phyloP scores from a whole-genome alignment of 345 rosid species.

The Pugionium dolabratum region DNA sequence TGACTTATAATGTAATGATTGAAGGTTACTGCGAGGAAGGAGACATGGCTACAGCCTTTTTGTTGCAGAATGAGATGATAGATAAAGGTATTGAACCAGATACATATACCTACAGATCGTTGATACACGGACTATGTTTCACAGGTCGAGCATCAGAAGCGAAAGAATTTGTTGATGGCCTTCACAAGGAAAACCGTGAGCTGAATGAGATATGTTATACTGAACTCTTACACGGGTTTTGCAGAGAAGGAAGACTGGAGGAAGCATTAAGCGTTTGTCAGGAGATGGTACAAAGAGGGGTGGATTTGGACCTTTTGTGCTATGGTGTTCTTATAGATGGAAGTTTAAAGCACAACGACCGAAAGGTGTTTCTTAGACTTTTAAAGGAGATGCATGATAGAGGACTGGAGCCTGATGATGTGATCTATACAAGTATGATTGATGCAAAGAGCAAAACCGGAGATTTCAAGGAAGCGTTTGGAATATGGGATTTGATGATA shows the following conservation, averaged over 20 bases:
- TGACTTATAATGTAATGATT: conserved; percentile 83
- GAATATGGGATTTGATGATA: conserved; percentile 76
- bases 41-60: conserved; percentile 58
- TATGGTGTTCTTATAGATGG: conserved; percentile 82
- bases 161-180: conserved; percentile 64
- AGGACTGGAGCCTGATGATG: conserved; percentile 72
- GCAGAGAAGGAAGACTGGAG: conserved; percentile 73
- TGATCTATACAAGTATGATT: conserved; percentile 81
- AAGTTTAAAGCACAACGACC: conserved; percentile 58
- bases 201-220: conserved; percentile 88
- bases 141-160: conserved; percentile 69
- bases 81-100: conserved; percentile 75
- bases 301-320: conserved; percentile 80
- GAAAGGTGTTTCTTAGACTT: conserved; percentile 47
- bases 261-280: conserved; percentile 64
- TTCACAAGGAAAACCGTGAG: conserved; percentile 53
- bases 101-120: conserved; percentile 74
- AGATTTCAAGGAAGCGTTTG: conserved; percentile 63
- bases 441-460: conserved; percentile 75
- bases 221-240: conserved; percentile 72
- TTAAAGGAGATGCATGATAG: conserved; percentile 67
- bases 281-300: conserved; percentile 75
- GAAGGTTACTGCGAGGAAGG: conserved; percentile 71
- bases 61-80: conserved; percentile 64
- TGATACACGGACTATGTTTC: conserved; percentile 76